A percentile compares a stretch with the other conserved stretches of the same genome.
Evolutionary conservation across 495 filamentous ascomycete genomes (phyloP).

Genomic region (Penicillium cataractarum): DNA sequence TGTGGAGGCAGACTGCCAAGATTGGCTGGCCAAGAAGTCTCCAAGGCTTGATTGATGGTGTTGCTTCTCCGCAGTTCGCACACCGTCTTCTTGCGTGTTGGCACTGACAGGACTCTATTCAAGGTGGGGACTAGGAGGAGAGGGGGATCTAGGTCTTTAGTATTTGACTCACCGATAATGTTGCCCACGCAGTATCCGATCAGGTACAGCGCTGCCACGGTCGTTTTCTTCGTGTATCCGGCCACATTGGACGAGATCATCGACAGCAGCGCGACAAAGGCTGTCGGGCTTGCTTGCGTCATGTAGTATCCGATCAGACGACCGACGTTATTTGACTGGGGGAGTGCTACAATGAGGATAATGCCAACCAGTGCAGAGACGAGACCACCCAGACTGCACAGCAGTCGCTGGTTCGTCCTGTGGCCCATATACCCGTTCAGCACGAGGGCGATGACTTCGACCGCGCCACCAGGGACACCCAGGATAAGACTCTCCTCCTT

Average conservation of each 20-base stretch:
- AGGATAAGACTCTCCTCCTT: constrained; percentile 64
- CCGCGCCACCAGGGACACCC: constrained; percentile 65
- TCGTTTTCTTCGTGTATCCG: constrained; percentile 78
- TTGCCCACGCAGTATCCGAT: constrained; percentile 61
- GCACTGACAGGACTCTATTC: no score
- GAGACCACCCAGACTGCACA: constrained; percentile 46
- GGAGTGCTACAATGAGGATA: constrained; percentile 67
- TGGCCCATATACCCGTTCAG: constrained; percentile 64
- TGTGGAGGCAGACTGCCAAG: background rate
- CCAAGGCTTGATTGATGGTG: background rate
- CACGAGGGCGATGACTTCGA: constrained; percentile 66
- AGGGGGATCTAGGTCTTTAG: no score
- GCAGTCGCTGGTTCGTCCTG: constrained; percentile 57
- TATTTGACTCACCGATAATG: constrained; percentile 43
- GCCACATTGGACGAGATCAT: constrained; percentile 69
- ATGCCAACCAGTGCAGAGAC: constrained; percentile 54
- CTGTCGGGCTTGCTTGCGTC: constrained; percentile 59
- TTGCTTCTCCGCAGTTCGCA: background rate
- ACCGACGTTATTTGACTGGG: constrained; percentile 59
- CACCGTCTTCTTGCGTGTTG: background rate
- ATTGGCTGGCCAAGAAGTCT: background rate
- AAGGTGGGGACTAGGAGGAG: no score
- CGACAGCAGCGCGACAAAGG: constrained; percentile 49
- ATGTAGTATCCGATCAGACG: constrained; percentile 67
- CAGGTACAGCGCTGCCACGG: constrained; percentile 70